Conservation (phyloP, 164 flowering plant genomes). For the Stephania japonica region DNA sequence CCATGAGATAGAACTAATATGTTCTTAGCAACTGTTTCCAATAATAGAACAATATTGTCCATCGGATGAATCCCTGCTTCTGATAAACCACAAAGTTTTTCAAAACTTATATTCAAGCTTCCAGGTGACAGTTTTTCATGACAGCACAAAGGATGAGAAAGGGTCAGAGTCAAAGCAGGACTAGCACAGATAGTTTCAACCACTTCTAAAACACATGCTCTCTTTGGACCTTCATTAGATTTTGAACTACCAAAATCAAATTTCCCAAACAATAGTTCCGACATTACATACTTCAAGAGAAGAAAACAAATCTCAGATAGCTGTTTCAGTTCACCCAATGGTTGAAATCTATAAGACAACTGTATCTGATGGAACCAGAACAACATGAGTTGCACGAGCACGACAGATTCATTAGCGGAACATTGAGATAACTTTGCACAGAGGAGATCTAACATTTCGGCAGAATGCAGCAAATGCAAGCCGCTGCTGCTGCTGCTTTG, state of each 20-base stretch:
- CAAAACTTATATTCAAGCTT: slow-evolving; percentile 19
- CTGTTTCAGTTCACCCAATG: slow-evolving; percentile 32
- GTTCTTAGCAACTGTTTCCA: slow-evolving; percentile 34
- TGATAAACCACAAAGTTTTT: slow-evolving; percentile 25
- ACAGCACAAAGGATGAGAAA: slow-evolving; percentile 31
- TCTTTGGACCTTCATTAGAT: slow-evolving; percentile 11
- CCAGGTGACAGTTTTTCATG: slow-evolving; percentile 14
- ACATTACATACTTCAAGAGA: slow-evolving; percentile 42
- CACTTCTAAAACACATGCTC: slow-evolving; percentile 29
- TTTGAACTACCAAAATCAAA: slow-evolving; percentile 22
- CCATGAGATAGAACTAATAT: slow-evolving; percentile 24
- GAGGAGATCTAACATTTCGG: slow-evolving; percentile 41
- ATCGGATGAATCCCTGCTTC: slow-evolving; percentile 30
- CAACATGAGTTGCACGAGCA: slow-evolving; percentile 50
- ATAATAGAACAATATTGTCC: slow-evolving; percentile 38
- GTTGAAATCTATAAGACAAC: slow-evolving; percentile 31
- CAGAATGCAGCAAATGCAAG: slow-evolving; percentile 19
- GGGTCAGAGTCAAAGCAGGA: slow-evolving; percentile 44
- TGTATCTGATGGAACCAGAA: slow-evolving; percentile 67
- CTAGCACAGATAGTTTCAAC: slow-evolving; percentile 50
- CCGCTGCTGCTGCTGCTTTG: slow-evolving; percentile 19
- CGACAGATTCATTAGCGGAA: slow-evolving; percentile 28
- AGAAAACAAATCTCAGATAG: slow-evolving; percentile 42
- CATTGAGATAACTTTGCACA: slow-evolving; percentile 38
- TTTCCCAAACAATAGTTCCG: slow-evolving; percentile 27